Evolutionary conservation across 129 eudicot species (phyloP).

Genomic region (Mikania micrantha): DNA sequence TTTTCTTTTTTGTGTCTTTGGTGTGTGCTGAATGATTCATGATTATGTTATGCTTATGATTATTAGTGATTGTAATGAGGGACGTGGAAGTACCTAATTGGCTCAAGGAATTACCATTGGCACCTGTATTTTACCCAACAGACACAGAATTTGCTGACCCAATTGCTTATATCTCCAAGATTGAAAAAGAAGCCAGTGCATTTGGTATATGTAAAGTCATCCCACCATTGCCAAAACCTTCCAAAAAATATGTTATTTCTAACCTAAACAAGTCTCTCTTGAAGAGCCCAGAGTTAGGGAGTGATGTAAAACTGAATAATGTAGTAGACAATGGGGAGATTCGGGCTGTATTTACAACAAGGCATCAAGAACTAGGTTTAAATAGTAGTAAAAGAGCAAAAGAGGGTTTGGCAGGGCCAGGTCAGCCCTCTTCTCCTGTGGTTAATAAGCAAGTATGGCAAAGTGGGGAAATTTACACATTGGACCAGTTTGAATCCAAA

Average conservation of each 20-base stretch:
- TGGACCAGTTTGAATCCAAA: slow-evolving; percentile 88
- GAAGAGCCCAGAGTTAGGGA: slow-evolving; percentile 69
- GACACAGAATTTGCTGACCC: slow-evolving; percentile 99
- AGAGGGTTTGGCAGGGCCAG: slow-evolving; percentile 22
- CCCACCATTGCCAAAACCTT: slow-evolving; percentile 89
- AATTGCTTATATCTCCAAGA: slow-evolving; percentile 93
- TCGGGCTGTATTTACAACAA: slow-evolving; percentile 76
- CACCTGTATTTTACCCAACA: slow-evolving; percentile 91
- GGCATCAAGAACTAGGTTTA: slow-evolving; percentile 80
- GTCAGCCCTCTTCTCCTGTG: slow-evolving; percentile 8
- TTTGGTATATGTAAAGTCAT: slow-evolving; percentile 94
- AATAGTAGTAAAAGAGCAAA: slow-evolving; percentile 42
- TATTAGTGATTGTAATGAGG: slow-evolving; percentile 47
- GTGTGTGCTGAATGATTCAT: slow-evolving; percentile 18
- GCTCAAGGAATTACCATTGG: slow-evolving; percentile 81
- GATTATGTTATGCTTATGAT: slow-evolving; percentile 30
- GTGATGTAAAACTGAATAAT: slow-evolving; percentile 27
- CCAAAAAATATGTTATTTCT: slow-evolving; percentile 57
- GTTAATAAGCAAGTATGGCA: slow-evolving; percentile 95
- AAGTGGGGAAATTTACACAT: slow-evolving; percentile 85
- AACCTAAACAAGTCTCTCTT: slow-evolving; percentile 71
- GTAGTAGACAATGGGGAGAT: slow-evolving; percentile 30
- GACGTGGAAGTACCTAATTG: slow-evolving; percentile 75
- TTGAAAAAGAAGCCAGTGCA: slow-evolving; percentile 93
- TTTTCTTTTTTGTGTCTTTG: too few relatives aligned